Evolutionary conservation across 83 land plant genomes (phyloP).

Genomic region (Diphasiastrum complanatum): DNA sequence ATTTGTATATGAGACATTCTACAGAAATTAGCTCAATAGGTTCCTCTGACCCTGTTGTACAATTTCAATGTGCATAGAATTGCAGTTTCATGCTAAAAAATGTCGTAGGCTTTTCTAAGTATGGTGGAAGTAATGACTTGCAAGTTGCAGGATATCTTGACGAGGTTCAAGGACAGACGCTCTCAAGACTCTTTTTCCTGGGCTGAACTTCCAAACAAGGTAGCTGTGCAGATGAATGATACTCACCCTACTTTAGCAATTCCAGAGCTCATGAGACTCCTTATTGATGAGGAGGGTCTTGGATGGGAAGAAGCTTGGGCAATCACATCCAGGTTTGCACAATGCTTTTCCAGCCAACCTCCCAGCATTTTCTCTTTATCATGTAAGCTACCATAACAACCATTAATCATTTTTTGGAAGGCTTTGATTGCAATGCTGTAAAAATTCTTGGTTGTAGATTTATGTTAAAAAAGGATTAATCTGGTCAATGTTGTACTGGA

Average conservation of each 20-base stretch:
- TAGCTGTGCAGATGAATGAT: conserved; percentile 92
- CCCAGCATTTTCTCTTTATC: not conserved
- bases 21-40: not conserved
- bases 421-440: too few relatives aligned
- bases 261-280: conserved; percentile 82
- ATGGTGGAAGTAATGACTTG: too few relatives aligned
- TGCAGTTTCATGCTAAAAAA: not conserved
- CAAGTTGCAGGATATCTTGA: conserved; percentile 66
- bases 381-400: not conserved
- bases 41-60: not conserved
- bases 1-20: not conserved
- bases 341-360: not conserved
- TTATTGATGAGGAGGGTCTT: conserved; percentile 92
- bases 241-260: conserved; percentile 97
- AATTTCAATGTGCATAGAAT: not conserved
- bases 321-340: conserved; percentile 51
- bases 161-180: conserved; percentile 83
- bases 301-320: conserved; percentile 99
- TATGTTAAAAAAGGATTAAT: too few relatives aligned
- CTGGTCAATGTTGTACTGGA: too few relatives aligned
- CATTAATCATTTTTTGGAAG: not conserved
- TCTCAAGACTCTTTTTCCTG: conserved; percentile 32
- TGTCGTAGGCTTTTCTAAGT: not conserved
- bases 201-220: conserved; percentile 79
- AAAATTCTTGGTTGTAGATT: too few relatives aligned